These are phyloP conservation scores for Arthrobotrys entomopaga DNA, from an alignment of 2,329 filamentous ascomycete genomes.

Conservation along the genomic window DNA sequence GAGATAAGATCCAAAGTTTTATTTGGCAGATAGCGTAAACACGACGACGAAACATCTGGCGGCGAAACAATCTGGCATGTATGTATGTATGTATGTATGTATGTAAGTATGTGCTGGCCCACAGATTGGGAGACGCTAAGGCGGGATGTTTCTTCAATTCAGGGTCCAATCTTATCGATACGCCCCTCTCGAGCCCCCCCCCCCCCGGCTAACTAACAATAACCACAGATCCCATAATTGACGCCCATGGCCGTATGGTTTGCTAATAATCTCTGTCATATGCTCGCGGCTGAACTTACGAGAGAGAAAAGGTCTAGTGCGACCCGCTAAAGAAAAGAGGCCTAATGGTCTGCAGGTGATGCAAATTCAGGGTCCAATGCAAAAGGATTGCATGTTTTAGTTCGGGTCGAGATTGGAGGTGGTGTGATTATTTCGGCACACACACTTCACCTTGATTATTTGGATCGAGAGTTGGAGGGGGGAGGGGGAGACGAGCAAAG, in stretches of 20 bases:
- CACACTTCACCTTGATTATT: background rate
- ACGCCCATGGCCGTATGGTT: conserved; percentile 8
- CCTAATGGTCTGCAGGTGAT: background rate
- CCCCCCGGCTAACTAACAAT: too few relatives aligned
- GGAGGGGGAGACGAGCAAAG: too few relatives aligned
- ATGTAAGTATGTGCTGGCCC: conserved; percentile 19
- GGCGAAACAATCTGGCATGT: conserved; percentile 14
- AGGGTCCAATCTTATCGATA: conserved; percentile 20
- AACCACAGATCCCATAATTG: background rate
- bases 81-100: conserved; percentile 18
- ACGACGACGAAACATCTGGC: too few relatives aligned
- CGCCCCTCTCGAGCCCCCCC: background rate
- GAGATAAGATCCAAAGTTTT: conserved; percentile 8
- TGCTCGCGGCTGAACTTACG: background rate
- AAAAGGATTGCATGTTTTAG: conserved; percentile 4
- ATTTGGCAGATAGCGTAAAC: conserved; percentile 13
- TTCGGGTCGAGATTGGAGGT: background rate
- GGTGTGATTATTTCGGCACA: background rate
- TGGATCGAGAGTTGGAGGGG: background rate
- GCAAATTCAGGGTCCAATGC: conserved; percentile 8
- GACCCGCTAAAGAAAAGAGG: too few relatives aligned
- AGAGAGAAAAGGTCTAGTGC: background rate
- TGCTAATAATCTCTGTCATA: too few relatives aligned
- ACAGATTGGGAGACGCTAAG: conserved; percentile 14
- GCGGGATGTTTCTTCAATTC: background rate